Percentiles rank a stretch among this genome's conserved stretches.
These are phyloP conservation scores for Cryptomeria japonica DNA, from an alignment of 75 land plant species.

Conservation along the genomic window DNA sequence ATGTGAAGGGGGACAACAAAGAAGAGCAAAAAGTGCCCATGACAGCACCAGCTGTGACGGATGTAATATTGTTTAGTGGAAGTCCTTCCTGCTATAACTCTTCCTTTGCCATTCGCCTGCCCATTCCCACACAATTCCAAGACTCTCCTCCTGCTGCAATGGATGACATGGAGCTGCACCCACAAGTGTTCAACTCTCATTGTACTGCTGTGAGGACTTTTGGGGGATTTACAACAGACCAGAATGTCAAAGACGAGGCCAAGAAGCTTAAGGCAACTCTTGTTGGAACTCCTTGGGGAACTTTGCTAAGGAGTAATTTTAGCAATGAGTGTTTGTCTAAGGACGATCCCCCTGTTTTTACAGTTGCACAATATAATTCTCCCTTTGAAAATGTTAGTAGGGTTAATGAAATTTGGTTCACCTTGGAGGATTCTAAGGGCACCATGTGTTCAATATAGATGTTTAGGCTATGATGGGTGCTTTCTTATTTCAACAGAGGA, in stretches of 20 bases:
- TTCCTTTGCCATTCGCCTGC: background rate
- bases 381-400: background rate
- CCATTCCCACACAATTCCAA: background rate
- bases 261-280: background rate
- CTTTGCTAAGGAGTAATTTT: background rate
- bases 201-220: constrained; percentile 4
- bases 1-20: background rate
- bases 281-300: background rate
- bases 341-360: background rate
- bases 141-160: background rate
- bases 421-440: background rate
- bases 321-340: background rate
- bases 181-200: too few species aligned
- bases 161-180: background rate
- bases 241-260: background rate
- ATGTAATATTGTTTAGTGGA: background rate
- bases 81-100: background rate
- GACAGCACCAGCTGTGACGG: background rate
- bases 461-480: background rate
- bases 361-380: background rate
- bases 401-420: constrained; percentile 7
- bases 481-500: background rate
- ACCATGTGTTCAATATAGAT: background rate
- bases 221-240: background rate
- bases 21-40: background rate